Evolutionary conservation across 1,284 basidiomycete genomes (phyloP), one percentile per base, ranked within the genome.

Genomic region (Takashimella koratensis): DNA sequence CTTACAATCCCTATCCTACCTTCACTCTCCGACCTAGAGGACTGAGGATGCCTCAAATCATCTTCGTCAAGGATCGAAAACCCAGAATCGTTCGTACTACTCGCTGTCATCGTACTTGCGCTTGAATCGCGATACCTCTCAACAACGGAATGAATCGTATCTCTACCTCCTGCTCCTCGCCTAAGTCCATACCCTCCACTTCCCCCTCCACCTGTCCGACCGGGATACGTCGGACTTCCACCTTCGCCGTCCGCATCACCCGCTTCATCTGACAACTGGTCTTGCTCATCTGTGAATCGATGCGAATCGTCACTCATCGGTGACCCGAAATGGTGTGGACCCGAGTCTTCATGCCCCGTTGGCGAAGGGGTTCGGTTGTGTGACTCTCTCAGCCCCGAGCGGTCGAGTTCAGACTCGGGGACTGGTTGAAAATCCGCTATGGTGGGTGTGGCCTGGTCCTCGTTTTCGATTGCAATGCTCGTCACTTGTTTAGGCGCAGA

Each of bases 401-500:
- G 11, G 22, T 39, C 25, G 45, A 25, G 22, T n/a, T 10, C 12
- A 54, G 57, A 52, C 53, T 55, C 11, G 60, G 50, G 60, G 23
- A 67, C 24, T 20, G 59, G 58, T 21, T 62, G 44, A 41, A 49
- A 55, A 55, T n/a, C 36, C 12, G 41, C 11, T n/a, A 30, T 6
- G 13, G 5, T 46, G 25, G 22, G 23, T 5, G 43, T 25, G 3
- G 43, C 16, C 2, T 21, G 24, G 1, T 45, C 13, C 6, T 45
- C 46, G 56, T 20, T 21, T 39, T 25, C n/a, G 26, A n/a, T n/a
- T n/a, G n/a, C n/a, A n/a, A n/a, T n/a, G n/a, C 22, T 43, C 26
- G 13, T 26, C 23, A 44, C 74, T 46, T 79, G 69, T 52, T 78
- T 77, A 11, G 24, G 30, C 8, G 13, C 13, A 43, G 47, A 43